Evolutionary conservation across 768 basidiomycete genomes (phyloP).

Genomic region (Boletus tylopilopsis): DNA sequence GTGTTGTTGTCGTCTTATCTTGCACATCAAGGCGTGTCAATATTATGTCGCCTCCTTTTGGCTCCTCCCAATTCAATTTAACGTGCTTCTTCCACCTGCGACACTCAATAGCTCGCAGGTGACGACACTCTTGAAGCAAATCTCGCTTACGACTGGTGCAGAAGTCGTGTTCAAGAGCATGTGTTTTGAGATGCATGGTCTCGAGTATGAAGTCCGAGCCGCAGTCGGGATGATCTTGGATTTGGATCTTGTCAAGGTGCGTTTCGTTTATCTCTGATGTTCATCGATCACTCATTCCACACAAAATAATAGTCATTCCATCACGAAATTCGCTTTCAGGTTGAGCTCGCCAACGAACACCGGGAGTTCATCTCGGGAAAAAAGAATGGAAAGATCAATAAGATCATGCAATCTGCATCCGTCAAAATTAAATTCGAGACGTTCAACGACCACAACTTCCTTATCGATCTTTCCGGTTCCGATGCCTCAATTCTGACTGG

Average conservation of each 20-base stretch:
- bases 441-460: slow-evolving; percentile 93
- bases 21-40: slow-evolving; percentile 69
- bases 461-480: slow-evolving; percentile 86
- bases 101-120: slow-evolving; percentile 81
- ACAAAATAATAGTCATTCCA: slow-evolving; percentile 67
- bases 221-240: slow-evolving; percentile 87
- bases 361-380: slow-evolving; percentile 98
- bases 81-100: slow-evolving; percentile 80
- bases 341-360: slow-evolving; percentile 96
- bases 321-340: slow-evolving; percentile 97
- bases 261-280: slow-evolving; percentile 10
- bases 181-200: slow-evolving; percentile 95
- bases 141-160: slow-evolving; percentile 82
- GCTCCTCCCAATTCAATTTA: slow-evolving; percentile 92
- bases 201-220: slow-evolving; percentile 85
- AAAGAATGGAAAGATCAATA: slow-evolving; percentile 99
- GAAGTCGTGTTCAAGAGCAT: slow-evolving; percentile 97
- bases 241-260: slow-evolving; percentile 85
- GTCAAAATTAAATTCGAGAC: slow-evolving; percentile 99
- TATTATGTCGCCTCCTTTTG: slow-evolving; percentile 97
- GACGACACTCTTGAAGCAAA: slow-evolving; percentile 79
- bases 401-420: slow-evolving; percentile 96
- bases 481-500: slow-evolving; percentile 86
- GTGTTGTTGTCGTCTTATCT: slow-evolving; percentile 20
- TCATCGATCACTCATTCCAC: not conserved